phyloP scores from a whole-genome alignment of 176 grass and related monocot genomes.

The Hordeum marinum region DNA sequence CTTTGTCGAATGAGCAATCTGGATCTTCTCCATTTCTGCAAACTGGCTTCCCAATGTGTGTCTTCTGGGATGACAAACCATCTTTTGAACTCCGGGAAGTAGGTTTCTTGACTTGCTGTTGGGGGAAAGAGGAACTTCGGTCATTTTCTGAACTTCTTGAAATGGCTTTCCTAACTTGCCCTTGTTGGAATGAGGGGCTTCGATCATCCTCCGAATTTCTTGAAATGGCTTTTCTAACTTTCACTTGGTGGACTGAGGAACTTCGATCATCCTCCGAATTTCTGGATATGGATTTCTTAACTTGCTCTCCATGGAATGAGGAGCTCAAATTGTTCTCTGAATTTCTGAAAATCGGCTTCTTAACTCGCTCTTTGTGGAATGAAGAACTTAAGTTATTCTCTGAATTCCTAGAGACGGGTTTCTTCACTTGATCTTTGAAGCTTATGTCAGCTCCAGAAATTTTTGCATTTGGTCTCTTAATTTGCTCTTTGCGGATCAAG shows the following conservation, averaged over 20 bases:
- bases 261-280: constrained; percentile 40
- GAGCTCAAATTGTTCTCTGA: constrained; percentile 28
- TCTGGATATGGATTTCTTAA: constrained; percentile 38
- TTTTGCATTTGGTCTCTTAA: constrained; percentile 33
- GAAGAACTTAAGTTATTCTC: background rate
- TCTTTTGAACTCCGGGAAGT: constrained; percentile 23
- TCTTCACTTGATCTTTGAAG: constrained; percentile 33
- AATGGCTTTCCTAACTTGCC: constrained; percentile 12
- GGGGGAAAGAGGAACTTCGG: constrained; percentile 8
- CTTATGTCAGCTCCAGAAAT: constrained; percentile 3
- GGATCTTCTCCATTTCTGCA: constrained; percentile 24
- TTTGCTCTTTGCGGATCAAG: constrained; percentile 32
- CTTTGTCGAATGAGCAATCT: constrained; percentile 21
- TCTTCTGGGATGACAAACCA: constrained; percentile 19
- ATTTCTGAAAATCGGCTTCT: constrained; percentile 17
- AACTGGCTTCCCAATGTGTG: constrained; percentile 27
- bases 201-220: constrained; percentile 35
- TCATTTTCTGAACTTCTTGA: constrained; percentile 34
- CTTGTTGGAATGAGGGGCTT: constrained; percentile 29
- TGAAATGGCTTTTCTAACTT: constrained; percentile 22
- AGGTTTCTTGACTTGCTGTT: constrained; percentile 34
- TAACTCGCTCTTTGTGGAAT: constrained; percentile 20
- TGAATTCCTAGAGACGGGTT: constrained; percentile 17
- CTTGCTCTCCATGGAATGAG: constrained; percentile 27
- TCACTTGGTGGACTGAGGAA: constrained; percentile 36